These are phyloP conservation scores for Ascochyta rabiei DNA, from an alignment of 2,329 filamentous ascomycete species.

Conservation along the genomic window DNA sequence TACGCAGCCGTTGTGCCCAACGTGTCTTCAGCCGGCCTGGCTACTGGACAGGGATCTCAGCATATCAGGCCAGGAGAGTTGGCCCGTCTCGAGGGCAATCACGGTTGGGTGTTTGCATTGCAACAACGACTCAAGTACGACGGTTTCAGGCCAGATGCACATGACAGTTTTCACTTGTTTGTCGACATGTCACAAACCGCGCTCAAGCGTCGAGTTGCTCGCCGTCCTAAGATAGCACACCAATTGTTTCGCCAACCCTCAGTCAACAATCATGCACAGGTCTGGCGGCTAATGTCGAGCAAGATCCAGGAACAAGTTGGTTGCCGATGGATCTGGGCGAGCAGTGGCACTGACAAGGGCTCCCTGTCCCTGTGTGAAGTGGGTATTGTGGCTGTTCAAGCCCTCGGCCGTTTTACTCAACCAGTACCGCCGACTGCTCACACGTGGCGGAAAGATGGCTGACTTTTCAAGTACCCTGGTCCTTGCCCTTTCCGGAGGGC, in stretches of 20 bases:
- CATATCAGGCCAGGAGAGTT: not conserved
- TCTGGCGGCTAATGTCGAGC: conserved; percentile 25
- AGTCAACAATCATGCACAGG: conserved; percentile 18
- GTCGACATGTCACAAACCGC: not conserved
- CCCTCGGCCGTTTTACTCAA: conserved; percentile 27
- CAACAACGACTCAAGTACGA: not conserved
- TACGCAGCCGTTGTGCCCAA: not conserved
- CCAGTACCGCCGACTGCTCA: conserved; percentile 34
- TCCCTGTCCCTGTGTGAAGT: conserved; percentile 28
- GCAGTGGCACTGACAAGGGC: conserved; percentile 37
- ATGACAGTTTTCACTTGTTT: not conserved
- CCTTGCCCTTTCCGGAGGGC: conserved; percentile 24
- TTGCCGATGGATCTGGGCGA: conserved; percentile 26
- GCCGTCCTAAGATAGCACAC: not conserved
- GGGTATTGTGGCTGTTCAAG: conserved; percentile 34
- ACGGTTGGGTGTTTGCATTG: not conserved
- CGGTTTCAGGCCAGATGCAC: not conserved
- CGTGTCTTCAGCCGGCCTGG: not conserved
- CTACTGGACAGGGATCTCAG: not conserved
- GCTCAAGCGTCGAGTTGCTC: not conserved
- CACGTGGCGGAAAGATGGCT: conserved; percentile 37
- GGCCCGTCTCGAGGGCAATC: not conserved
- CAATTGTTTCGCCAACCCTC: not conserved
- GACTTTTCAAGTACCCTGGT: conserved; percentile 17
- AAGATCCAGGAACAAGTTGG: conserved; percentile 33